Percentiles rank a stretch among this genome's conserved stretches.
phyloP scores from a whole-genome alignment of 805 yeast species.

The Kluyveromyces starmeri region DNA sequence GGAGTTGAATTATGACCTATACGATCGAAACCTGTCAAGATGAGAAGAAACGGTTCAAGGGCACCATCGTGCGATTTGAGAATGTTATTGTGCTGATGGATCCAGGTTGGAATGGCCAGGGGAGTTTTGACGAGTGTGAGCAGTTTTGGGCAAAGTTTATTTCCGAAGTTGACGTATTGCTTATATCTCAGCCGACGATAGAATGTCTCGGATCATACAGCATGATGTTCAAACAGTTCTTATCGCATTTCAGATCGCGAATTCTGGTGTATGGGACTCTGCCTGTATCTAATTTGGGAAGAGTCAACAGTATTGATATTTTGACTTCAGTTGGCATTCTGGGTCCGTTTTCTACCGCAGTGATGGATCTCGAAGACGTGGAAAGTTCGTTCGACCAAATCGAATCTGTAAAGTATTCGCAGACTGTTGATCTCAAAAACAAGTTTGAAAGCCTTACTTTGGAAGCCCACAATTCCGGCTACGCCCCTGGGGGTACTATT shows the following conservation, averaged over 20 bases:
- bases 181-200: conserved; percentile 81
- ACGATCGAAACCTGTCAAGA: conserved; percentile 1
- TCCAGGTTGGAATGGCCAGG: conserved; percentile 63
- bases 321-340: conserved; percentile 65
- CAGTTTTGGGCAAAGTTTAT: conserved; percentile 35
- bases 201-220: conserved; percentile 76
- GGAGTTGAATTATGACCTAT: background rate
- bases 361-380: conserved; percentile 60
- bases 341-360: conserved; percentile 57
- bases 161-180: conserved; percentile 50
- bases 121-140: conserved; percentile 26
- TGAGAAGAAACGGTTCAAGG: conserved; percentile 13
- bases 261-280: conserved; percentile 79
- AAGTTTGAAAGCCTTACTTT: conserved; percentile 50
- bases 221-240: conserved; percentile 48
- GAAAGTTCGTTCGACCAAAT: conserved; percentile 74
- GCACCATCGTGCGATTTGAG: conserved; percentile 50
- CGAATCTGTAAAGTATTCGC: conserved; percentile 65
- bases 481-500: conserved; percentile 84
- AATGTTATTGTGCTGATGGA: conserved; percentile 53
- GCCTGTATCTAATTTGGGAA: conserved; percentile 83
- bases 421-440: conserved; percentile 56
- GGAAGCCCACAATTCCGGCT: conserved; percentile 87
- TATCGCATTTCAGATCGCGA: conserved; percentile 43
- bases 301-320: conserved; percentile 75